These are phyloP conservation scores for Ramalina intermedia DNA, from an alignment of 495 filamentous ascomycete species.

Conservation along the genomic window DNA sequence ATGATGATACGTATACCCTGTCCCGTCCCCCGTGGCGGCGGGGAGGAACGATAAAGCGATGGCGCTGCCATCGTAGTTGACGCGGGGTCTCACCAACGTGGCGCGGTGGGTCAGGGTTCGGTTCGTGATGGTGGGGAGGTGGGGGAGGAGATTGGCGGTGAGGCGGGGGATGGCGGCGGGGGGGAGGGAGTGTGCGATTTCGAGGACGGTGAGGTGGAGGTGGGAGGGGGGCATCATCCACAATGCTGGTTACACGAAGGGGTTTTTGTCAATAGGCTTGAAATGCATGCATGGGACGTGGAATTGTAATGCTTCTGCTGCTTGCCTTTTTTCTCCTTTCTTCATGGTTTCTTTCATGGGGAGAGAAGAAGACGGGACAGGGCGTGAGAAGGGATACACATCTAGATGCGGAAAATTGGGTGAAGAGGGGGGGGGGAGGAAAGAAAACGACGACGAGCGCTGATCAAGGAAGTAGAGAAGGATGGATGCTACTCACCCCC, in stretches of 20 bases:
- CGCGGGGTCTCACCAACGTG: slow-evolving; percentile 62
- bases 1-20: slow-evolving; percentile 77
- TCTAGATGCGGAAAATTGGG: no score
- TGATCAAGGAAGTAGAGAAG: no score
- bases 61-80: slow-evolving; percentile 75
- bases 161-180: slow-evolving; percentile 44
- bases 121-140: slow-evolving; percentile 39
- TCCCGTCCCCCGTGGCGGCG: slow-evolving; percentile 32
- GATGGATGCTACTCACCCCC: no score
- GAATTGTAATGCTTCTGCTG: no score
- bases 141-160: slow-evolving; percentile 34
- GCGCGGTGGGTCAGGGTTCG: slow-evolving; percentile 48
- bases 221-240: slow-evolving; percentile 69
- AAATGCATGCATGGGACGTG: no score
- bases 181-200: slow-evolving; percentile 60
- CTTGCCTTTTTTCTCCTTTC: no score
- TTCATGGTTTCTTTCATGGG: no score
- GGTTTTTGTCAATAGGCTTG: not conserved
- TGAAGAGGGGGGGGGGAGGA: no score
- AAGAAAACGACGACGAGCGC: no score
- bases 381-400: no score
- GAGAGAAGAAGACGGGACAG: no score
- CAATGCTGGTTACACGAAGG: slow-evolving; percentile 36
- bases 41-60: slow-evolving; percentile 79
- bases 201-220: slow-evolving; percentile 77